Conservation (phyloP, 2,329 filamentous ascomycete genomes). For the Neofusicoccum ribis region DNA sequence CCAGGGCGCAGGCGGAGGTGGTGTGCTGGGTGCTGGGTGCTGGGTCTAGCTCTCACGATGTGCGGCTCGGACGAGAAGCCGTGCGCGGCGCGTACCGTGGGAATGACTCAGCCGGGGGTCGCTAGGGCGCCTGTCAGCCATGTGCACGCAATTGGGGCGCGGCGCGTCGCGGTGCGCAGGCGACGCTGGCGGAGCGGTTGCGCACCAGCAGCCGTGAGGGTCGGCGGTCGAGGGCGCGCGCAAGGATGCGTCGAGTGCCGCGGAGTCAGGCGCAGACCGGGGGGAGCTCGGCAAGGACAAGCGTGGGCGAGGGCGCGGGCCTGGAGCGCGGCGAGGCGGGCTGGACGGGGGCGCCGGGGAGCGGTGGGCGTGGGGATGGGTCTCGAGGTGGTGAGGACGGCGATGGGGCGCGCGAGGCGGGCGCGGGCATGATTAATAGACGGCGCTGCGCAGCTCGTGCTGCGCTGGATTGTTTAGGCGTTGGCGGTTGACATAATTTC, state of each 20-base stretch:
- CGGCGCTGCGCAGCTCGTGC: conserved; percentile 9
- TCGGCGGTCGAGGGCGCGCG: not conserved
- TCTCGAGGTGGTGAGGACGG: conserved; percentile 1
- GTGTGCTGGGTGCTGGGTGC: conserved; percentile 8
- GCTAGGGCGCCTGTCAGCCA: conserved; percentile 19
- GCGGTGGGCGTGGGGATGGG: not conserved
- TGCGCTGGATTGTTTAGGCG: conserved; percentile 14
- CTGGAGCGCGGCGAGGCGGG: not conserved
- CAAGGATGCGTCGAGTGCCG: conserved; percentile 9
- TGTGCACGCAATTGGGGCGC: conserved; percentile 15
- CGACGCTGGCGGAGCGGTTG: not conserved
- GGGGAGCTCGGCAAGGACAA: conserved; percentile 8
- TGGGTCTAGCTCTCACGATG: conserved; percentile 16
- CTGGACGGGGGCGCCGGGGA: not conserved
- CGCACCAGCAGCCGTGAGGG: not conserved
- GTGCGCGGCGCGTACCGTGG: conserved; percentile 18
- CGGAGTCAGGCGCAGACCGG: conserved; percentile 12
- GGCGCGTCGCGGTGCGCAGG: not conserved
- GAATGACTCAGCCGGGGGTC: conserved; percentile 17
- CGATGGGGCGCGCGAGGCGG: conserved; percentile 10
- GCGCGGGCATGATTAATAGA: conserved; percentile 19
- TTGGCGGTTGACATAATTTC: conserved; percentile 20
- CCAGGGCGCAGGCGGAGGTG: conserved; percentile 15
- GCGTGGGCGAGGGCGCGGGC: not conserved
- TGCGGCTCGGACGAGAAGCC: conserved; percentile 15